Percentiles rank a stretch among this genome's conserved stretches.
These are phyloP conservation scores for Exutisphaerella laricina DNA, from an alignment of 2,329 filamentous ascomycete species.

Conservation along the genomic window DNA sequence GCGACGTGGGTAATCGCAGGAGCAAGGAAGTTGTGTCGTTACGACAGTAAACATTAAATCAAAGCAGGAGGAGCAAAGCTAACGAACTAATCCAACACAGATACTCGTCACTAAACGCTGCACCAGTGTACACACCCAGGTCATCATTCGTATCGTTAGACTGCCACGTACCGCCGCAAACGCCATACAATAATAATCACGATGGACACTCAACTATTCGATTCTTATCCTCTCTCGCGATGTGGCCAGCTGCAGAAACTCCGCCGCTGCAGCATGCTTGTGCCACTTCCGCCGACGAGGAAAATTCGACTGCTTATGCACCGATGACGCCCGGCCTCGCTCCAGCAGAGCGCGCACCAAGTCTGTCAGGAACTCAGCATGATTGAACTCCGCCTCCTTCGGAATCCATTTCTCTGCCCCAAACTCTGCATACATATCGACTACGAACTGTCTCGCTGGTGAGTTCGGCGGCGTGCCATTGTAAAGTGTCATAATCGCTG, in stretches of 20 bases:
- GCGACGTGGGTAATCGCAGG: too few species aligned
- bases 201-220: neutral
- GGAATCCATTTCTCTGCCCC: conserved; percentile 22
- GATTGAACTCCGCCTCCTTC: conserved; percentile 14
- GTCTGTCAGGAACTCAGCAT: conserved; percentile 20
- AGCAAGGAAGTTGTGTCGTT: too few species aligned
- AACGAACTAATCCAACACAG: too few species aligned
- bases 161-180: too few species aligned
- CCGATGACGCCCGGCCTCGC: conserved; percentile 6
- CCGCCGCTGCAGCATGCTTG: conserved; percentile 12
- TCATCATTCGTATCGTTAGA: too few species aligned
- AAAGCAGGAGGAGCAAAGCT: too few species aligned
- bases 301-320: conserved; percentile 18
- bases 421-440: conserved; percentile 21
- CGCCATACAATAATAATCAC: too few species aligned
- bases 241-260: conserved; percentile 11
- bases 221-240: conserved; percentile 6
- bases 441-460: conserved; percentile 15
- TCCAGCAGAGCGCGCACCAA: conserved; percentile 16
- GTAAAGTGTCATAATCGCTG: conserved; percentile 20
- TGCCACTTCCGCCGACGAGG: conserved; percentile 17
- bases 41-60: too few species aligned
- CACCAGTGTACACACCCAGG: too few species aligned
- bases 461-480: conserved; percentile 14
- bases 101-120: too few species aligned